Conservation (phyloP, 2,329 filamentous ascomycete genomes). For the Penicillium polonicum region DNA sequence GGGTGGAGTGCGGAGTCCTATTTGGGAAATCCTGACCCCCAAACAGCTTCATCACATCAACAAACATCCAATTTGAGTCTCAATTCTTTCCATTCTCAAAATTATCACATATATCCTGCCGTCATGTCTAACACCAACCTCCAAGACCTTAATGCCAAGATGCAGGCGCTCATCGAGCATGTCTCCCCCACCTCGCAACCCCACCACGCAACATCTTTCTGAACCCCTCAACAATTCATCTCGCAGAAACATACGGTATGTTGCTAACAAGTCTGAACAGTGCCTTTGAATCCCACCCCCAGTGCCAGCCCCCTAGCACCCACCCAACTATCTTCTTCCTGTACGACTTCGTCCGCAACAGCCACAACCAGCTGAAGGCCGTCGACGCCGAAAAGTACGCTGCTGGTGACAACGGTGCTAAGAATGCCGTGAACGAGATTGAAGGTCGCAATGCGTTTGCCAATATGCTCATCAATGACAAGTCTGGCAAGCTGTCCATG, state of each 20-base stretch:
- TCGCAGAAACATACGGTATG: neutral
- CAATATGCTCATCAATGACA: constrained; percentile 28
- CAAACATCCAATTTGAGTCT: constrained; percentile 5
- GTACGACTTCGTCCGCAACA: constrained; percentile 67
- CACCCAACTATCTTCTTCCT: constrained; percentile 50
- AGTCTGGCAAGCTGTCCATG: constrained; percentile 28
- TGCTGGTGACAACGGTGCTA: constrained; percentile 20
- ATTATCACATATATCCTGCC: neutral
- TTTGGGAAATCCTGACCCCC: neutral
- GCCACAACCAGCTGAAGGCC: constrained; percentile 50
- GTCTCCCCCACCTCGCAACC: constrained; percentile 6
- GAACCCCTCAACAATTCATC: neutral
- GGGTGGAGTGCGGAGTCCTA: neutral
- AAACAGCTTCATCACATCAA: constrained; percentile 16
- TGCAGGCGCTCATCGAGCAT: constrained; percentile 30
- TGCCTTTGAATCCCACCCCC: constrained; percentile 32
- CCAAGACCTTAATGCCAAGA: constrained; percentile 21
- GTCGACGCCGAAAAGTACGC: constrained; percentile 28
- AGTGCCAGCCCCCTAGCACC: constrained; percentile 32
- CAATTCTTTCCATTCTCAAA: neutral
- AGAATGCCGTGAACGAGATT: constrained; percentile 23
- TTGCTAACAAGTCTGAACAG: constrained; percentile 14
- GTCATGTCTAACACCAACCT: constrained; percentile 21
- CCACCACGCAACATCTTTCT: neutral
- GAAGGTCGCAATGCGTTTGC: constrained; percentile 32